Percentiles rank a stretch among this genome's conserved stretches.
phyloP scores from a whole-genome alignment of 371 early-diverging fungal species.

The Zychaea mexicana region DNA sequence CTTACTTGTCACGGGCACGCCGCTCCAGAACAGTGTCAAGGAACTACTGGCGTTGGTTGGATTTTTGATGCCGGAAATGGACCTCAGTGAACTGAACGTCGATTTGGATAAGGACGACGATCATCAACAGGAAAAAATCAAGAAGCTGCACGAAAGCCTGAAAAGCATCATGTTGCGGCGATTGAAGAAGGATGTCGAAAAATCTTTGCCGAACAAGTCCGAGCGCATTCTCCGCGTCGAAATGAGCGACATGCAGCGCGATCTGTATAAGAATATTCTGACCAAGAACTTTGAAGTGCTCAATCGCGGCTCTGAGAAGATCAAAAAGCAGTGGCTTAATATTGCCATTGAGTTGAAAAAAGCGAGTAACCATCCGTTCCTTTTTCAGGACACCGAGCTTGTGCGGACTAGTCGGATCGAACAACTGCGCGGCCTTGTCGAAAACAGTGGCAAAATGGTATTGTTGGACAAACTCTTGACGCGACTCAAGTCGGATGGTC shows the following conservation, averaged over 20 bases:
- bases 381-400: slow-evolving; percentile 91
- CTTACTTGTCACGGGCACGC: slow-evolving; percentile 89
- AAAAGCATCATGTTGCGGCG: slow-evolving; percentile 93
- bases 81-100: slow-evolving; percentile 59
- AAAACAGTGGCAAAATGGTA: slow-evolving; percentile 94
- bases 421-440: slow-evolving; percentile 77
- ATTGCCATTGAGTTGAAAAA: slow-evolving; percentile 98
- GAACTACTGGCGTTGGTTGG: slow-evolving; percentile 81
- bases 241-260: slow-evolving; percentile 86
- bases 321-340: slow-evolving; percentile 89
- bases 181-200: slow-evolving; percentile 97
- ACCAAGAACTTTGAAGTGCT: slow-evolving; percentile 93
- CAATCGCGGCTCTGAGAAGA: slow-evolving; percentile 79
- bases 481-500: slow-evolving; percentile 85
- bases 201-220: slow-evolving; percentile 91
- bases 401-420: slow-evolving; percentile 66
- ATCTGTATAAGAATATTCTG: slow-evolving; percentile 92
- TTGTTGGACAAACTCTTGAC: slow-evolving; percentile 91
- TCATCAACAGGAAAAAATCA: slow-evolving; percentile 83
- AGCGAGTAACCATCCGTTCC: slow-evolving; percentile 98
- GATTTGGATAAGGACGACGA: slow-evolving; percentile 64
- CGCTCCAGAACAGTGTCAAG: slow-evolving; percentile 87
- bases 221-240: slow-evolving; percentile 96
- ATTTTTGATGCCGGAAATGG: slow-evolving; percentile 88
- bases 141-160: slow-evolving; percentile 80